Conservation (phyloP, 139 green algal species). For the Chlamydomonas sp. region DNA sequence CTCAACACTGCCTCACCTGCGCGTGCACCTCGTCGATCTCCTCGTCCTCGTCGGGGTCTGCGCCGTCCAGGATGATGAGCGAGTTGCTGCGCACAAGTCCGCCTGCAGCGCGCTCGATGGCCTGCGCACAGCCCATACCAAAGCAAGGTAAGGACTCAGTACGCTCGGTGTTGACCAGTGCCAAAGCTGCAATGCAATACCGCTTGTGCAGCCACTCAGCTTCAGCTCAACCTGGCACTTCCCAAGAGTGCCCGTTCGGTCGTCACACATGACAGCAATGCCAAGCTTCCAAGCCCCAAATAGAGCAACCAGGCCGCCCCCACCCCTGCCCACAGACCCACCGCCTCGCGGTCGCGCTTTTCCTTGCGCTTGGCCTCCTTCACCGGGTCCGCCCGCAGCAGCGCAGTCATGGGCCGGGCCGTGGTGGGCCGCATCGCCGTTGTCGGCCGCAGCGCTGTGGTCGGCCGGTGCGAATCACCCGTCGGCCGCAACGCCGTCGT, state of each 20-base stretch:
- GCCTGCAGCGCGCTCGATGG: constrained; percentile 17
- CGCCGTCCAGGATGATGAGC: constrained; percentile 27
- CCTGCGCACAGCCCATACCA: background rate
- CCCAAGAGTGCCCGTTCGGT: too few relatives aligned
- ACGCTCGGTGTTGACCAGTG: too few relatives aligned
- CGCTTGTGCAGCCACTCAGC: too few relatives aligned
- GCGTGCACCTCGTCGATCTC: constrained; percentile 54
- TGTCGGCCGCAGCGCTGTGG: constrained; percentile 7
- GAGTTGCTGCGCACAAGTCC: background rate
- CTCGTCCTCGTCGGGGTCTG: constrained; percentile 36
- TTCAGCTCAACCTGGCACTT: too few relatives aligned
- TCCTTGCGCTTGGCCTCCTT: constrained; percentile 25
- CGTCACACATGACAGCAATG: too few relatives aligned
- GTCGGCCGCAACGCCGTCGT: background rate
- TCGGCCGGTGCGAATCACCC: background rate
- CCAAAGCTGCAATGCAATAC: too few relatives aligned
- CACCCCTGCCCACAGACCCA: background rate
- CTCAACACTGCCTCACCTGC: background rate
- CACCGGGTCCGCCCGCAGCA: background rate
- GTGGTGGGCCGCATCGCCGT: constrained; percentile 10
- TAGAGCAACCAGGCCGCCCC: too few relatives aligned
- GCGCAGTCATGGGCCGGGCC: background rate
- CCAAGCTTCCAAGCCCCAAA: too few relatives aligned
- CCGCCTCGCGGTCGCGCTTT: constrained; percentile 42
- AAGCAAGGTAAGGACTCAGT: too few relatives aligned